These are phyloP conservation scores for Neurospora africana DNA, from an alignment of 495 filamentous ascomycete genomes.

Conservation along the genomic window DNA sequence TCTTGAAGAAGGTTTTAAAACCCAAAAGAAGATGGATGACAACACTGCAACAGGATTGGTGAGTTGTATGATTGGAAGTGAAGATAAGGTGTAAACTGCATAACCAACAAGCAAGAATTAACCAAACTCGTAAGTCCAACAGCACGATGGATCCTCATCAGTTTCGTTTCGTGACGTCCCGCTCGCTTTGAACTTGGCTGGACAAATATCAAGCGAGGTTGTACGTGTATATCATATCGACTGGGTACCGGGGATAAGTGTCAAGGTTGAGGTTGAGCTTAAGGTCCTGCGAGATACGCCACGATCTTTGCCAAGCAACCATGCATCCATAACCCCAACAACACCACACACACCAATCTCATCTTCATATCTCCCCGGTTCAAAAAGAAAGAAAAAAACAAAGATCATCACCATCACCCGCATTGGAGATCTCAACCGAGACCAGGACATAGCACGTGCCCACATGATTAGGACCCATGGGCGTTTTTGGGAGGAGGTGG, in stretches of 20 bases:
- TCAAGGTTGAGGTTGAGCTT: not conserved
- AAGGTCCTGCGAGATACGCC: not conserved
- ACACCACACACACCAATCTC: not conserved
- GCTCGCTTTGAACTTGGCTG: not conserved
- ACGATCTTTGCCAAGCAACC: not conserved
- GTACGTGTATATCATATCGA: not conserved
- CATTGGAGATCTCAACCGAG: not conserved
- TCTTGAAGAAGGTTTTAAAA: too few species aligned
- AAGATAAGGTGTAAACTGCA: not conserved
- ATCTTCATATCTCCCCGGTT: not conserved
- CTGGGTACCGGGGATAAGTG: not conserved
- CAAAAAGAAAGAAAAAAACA: not conserved
- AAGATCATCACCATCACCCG: not conserved
- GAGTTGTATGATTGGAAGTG: not conserved
- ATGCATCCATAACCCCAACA: not conserved
- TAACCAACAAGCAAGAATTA: not conserved
- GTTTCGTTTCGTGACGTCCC: too few species aligned
- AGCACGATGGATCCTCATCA: not conserved
- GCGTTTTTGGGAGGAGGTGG: not conserved
- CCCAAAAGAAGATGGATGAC: not conserved
- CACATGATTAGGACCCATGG: not conserved
- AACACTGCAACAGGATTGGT: not conserved
- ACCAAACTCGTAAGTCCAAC: not conserved
- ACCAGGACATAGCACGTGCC: not conserved
- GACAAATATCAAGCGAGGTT: not conserved